Conservation (phyloP, 129 eudicot genomes). For the Centrapalus pauciflorus region DNA sequence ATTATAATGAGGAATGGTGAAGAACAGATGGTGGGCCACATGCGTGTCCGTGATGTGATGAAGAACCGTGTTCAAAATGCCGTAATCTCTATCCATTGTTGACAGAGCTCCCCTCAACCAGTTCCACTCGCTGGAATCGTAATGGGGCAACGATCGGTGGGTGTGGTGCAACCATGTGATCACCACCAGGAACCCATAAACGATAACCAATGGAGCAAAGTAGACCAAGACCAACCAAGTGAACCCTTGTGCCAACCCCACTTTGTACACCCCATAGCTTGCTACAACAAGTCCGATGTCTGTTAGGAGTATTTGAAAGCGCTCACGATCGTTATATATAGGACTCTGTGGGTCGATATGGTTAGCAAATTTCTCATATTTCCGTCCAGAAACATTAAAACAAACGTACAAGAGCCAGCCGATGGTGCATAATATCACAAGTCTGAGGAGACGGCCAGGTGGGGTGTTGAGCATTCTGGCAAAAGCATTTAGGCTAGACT, state of each 20-base stretch:
- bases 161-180: conserved; percentile 59
- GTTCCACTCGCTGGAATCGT: conserved; percentile 53
- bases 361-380: conserved; percentile 34
- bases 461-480: conserved; percentile 40
- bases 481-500: background rate
- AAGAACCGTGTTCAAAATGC: conserved; percentile 49
- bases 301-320: conserved; percentile 29
- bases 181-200: conserved; percentile 49
- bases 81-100: conserved; percentile 50
- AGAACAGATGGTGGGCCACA: conserved; percentile 52
- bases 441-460: conserved; percentile 42
- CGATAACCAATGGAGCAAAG: conserved; percentile 47
- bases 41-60: conserved; percentile 58
- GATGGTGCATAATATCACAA: conserved; percentile 30
- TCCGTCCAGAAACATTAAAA: conserved; percentile 32
- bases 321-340: conserved; percentile 29
- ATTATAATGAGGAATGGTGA: conserved; percentile 54
- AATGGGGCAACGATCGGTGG: conserved; percentile 49
- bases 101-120: conserved; percentile 54
- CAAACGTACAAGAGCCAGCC: conserved; percentile 47
- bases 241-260: conserved; percentile 40
- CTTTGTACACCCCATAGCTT: conserved; percentile 29
- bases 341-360: conserved; percentile 35
- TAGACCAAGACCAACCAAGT: conserved; percentile 39
- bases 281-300: conserved; percentile 38